Evolutionary conservation across 495 filamentous ascomycete species (phyloP).

Genomic region (Penicillium diatomitis): DNA sequence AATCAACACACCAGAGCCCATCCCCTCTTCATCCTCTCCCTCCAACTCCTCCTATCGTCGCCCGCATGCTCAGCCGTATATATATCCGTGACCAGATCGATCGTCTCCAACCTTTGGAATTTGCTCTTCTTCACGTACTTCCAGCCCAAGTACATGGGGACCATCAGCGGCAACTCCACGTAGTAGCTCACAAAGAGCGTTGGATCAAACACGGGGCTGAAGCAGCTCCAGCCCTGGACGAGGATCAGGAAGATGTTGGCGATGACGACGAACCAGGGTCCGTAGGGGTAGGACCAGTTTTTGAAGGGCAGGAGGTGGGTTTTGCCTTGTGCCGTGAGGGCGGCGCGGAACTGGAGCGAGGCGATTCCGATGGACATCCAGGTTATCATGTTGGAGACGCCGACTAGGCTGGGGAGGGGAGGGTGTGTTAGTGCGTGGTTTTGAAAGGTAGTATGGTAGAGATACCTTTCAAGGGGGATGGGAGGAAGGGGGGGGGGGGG

Average conservation of each 20-base stretch:
- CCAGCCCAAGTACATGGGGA: slow-evolving; percentile 42
- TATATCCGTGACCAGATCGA: slow-evolving; percentile 47
- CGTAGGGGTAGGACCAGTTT: slow-evolving; percentile 53
- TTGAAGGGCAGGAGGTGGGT: slow-evolving; percentile 50
- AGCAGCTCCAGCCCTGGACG: slow-evolving; percentile 52
- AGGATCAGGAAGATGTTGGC: slow-evolving; percentile 48
- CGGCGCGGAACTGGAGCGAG: slow-evolving; percentile 49
- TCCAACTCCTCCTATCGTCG: too few species aligned
- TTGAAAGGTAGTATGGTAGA: slow-evolving; percentile 24
- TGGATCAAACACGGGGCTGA: slow-evolving; percentile 39
- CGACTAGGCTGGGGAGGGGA: slow-evolving; percentile 31
- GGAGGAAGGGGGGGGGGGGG: not conserved
- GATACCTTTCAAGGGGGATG: too few species aligned
- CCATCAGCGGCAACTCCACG: slow-evolving; percentile 41
- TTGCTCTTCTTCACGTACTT: slow-evolving; percentile 37
- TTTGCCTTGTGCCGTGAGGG: slow-evolving; percentile 41
- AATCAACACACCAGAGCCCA: too few species aligned
- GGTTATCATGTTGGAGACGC: slow-evolving; percentile 53
- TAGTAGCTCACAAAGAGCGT: slow-evolving; percentile 46
- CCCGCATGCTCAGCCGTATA: slow-evolving; percentile 14
- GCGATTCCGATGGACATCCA: slow-evolving; percentile 52
- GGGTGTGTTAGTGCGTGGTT: slow-evolving; percentile 8
- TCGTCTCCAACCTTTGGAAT: slow-evolving; percentile 26
- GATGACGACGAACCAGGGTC: slow-evolving; percentile 41
- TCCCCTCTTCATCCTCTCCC: too few species aligned